Evolutionary conservation across 345 rosid species (phyloP), one percentile per base, ranked within the genome.

Genomic region (Chamaenerion angustifolium): DNA sequence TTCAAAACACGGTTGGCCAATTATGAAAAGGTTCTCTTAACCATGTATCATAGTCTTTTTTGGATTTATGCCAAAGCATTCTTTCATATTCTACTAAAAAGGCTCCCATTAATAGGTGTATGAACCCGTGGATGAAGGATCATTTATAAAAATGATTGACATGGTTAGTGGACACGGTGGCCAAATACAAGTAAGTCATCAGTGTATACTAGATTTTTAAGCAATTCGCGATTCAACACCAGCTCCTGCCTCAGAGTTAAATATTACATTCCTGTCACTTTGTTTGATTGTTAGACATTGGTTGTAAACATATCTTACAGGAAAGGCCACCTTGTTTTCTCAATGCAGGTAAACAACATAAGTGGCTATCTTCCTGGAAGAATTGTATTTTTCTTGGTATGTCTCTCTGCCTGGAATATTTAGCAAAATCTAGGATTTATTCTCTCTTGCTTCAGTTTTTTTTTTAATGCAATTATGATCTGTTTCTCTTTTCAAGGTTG

Each of bases 331-430:
- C 7, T 31, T 23, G 2, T 23, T 74, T 56, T 15, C 21, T 43
- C 62, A 61, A 21, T 64, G 64, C 81, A 93, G 97, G 92, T 88
- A 61, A 93, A 93, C 71, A 88, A 93, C 60, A 93, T 93, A 62
- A 82, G 97, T 57, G 99, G 99, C 62, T 93, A 93, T 72, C 95
- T 93, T 68, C 99, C 99, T 51, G 99, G 99, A 66, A 62, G 95
- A 58, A 88, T 93, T 31, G 99, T 93, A 50, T 93, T 93, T 67
- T 93, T 93, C 92, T 73, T 93, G 95, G 99, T 93, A 81, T 10
- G 76, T 68, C 57, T 15, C 52, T 0, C 42, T 17, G 42, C 21
- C 37, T 21, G 12, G 14, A 25, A 19, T 16, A 6, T 54, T 16
- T 13, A 51, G 16, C 27, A 17, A 8, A 31, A 3, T 31, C 37